phyloP scores from a whole-genome alignment of 306 rosid species.

The Lathyrus aphaca region DNA sequence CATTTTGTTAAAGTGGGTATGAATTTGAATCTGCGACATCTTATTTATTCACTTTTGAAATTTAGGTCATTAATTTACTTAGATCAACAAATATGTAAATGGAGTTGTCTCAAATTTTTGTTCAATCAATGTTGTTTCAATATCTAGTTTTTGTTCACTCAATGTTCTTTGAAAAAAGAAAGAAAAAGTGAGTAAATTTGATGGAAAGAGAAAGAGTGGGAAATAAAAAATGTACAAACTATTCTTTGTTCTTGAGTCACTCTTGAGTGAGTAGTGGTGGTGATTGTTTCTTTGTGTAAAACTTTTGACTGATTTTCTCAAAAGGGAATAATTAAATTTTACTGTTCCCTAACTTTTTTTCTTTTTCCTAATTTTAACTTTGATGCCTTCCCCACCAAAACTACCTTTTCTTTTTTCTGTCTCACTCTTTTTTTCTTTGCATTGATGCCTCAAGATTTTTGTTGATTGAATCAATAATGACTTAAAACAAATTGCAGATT shows the following conservation, averaged over 20 bases:
- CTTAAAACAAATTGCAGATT: constrained; percentile 11
- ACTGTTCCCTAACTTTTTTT: constrained; percentile 36
- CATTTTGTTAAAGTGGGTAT: too few species aligned
- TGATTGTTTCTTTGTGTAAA: constrained; percentile 39
- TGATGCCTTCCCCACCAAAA: constrained; percentile 29
- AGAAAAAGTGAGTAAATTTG: background rate
- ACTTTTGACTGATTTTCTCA: constrained; percentile 48
- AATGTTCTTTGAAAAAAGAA: background rate
- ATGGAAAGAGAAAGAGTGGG: constrained; percentile 41
- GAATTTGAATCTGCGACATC: too few species aligned
- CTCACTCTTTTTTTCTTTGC: constrained; percentile 29
- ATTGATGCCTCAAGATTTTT: constrained; percentile 33
- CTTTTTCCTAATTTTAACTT: constrained; percentile 34
- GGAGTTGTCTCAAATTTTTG: too few species aligned
- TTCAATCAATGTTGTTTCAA: constrained; percentile 31
- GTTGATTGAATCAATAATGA: constrained; percentile 26
- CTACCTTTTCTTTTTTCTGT: constrained; percentile 21
- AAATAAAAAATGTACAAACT: constrained; percentile 22
- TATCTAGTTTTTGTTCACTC: constrained; percentile 26
- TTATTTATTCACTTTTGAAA: too few species aligned
- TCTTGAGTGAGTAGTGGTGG: constrained; percentile 47
- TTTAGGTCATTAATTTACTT: too few species aligned
- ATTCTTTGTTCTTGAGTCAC: constrained; percentile 42
- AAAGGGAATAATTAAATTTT: constrained; percentile 45
- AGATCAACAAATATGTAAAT: too few species aligned